phyloP scores from a whole-genome alignment of 768 basidiomycete genomes.

The Kwoniella botswanensis region DNA sequence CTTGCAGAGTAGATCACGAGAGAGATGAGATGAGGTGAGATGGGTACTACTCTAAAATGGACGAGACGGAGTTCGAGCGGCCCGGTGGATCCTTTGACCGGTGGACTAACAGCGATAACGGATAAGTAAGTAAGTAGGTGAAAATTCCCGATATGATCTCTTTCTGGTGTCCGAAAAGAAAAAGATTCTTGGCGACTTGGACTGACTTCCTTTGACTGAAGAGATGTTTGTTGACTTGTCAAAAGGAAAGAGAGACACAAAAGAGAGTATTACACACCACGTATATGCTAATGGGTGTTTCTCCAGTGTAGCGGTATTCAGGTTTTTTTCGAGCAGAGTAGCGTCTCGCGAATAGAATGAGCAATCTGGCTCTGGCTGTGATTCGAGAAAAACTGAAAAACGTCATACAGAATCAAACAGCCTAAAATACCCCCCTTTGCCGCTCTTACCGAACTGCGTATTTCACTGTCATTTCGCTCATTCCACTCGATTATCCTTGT shows the following conservation, averaged over 20 bases:
- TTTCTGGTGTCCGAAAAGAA: neutral
- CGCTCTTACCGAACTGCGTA: conserved; percentile 17
- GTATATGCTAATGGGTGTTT: too few relatives aligned
- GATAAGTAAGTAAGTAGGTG: neutral
- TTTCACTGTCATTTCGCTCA: conserved; percentile 8
- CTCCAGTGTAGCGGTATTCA: too few relatives aligned
- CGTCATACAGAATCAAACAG: conserved; percentile 1
- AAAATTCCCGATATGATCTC: conserved; percentile 9
- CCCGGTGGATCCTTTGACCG: conserved; percentile 12
- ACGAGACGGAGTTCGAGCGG: conserved; percentile 2
- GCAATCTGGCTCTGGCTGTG: neutral
- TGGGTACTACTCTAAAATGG: neutral
- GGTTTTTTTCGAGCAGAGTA: neutral
- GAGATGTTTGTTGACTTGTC: neutral
- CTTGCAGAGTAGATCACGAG: neutral
- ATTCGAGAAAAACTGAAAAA: neutral
- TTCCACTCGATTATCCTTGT: conserved; percentile 6
- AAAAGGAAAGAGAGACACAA: neutral
- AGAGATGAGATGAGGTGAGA: neutral
- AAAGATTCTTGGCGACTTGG: neutral
- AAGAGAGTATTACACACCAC: neutral
- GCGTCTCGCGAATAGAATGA: neutral
- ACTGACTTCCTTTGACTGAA: neutral
- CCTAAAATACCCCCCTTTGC: neutral
- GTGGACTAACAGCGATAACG: neutral